Base-by-base conservation (phyloP, 805 yeast genomes). In the Saccharomycopsis capsularis region DNA sequence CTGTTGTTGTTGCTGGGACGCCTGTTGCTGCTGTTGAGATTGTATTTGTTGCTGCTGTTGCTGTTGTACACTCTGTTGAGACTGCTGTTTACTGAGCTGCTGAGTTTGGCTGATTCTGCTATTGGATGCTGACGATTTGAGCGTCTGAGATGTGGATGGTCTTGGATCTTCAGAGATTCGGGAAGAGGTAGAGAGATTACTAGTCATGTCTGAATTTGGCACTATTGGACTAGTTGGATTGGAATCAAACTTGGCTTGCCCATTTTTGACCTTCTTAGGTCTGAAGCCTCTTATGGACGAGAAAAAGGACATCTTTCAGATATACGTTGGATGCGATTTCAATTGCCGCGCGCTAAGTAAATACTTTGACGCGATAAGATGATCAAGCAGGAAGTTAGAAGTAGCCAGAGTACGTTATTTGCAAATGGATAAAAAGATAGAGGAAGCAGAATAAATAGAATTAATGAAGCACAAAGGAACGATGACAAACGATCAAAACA, bases 211-310 rank as follows among this genome's bases (percentile, higher is more conserved):
- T 68, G 45, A 40, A 16, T 35, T 47, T 15, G 52, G 40, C 42
- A 50, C 44, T 2, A 48, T 50, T 16, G 56, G 56, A 38, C 44
- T 38, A 3, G 54, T 42, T 35, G 52, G 55, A 44, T 56, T 48
- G n/a, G 54, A 45, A 30, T 50, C 53, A 19, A 50, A 47, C 2
- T 44, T 37, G 42, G 54, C 53, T 42, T 50, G 58, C 6, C 59
- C 69, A 38, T 49, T 49, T 53, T 70, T 73, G 41, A 62, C 68
- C 58, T 73, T 71, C 51, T 73, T 71, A 30, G 74, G 67, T 52
- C 68, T 64, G 45, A 73, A 63, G 19, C 77, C 76, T 58, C 76
- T 59, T 42, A 73, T 71, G 34, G 75, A 69, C 55, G 69, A 69
- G 36, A 72, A 63, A 54, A 72, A 72, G 9, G 76, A 72, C 77